Evolutionary conservation across 73 alveolate genomes (phyloP).

Genomic region (Diophrys sp.): DNA sequence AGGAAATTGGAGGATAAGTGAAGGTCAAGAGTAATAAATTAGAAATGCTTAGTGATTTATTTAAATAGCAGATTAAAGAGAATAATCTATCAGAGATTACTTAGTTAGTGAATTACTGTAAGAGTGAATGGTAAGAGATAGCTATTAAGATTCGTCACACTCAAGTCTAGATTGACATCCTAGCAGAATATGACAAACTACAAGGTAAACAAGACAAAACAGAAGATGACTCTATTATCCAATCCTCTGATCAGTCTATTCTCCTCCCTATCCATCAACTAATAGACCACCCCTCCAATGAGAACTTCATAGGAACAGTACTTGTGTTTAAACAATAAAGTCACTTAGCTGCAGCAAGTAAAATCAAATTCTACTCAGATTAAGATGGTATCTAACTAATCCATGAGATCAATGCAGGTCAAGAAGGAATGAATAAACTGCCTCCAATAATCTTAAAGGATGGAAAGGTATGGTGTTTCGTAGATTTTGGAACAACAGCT

Average conservation of each 20-base stretch:
- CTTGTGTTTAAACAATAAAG: conserved; percentile 73
- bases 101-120: conserved; percentile 39
- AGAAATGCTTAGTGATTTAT: not conserved
- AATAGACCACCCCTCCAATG: conserved; percentile 13
- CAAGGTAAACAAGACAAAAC: conserved; percentile 3
- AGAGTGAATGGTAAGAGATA: conserved; percentile 44
- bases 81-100: not conserved
- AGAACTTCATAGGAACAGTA: conserved; percentile 38
- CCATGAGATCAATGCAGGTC: conserved; percentile 65
- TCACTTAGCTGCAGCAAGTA: conserved; percentile 70
- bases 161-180: conserved; percentile 44
- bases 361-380: conserved; percentile 78
- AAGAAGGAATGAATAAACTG: conserved; percentile 47
- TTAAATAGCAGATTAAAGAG: not conserved
- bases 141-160: conserved; percentile 32
- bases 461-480: conserved; percentile 64
- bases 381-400: conserved; percentile 67
- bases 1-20: conserved; percentile 3
- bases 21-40: not conserved
- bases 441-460: conserved; percentile 69
- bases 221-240: conserved; percentile 14
- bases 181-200: conserved; percentile 36
- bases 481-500: conserved; percentile 62
- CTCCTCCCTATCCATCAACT: conserved; percentile 53
- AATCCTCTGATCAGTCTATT: conserved; percentile 14